These are phyloP conservation scores for Globisporangium parvum DNA, from an alignment of 352 stramenopile genomes.

Conservation along the genomic window DNA sequence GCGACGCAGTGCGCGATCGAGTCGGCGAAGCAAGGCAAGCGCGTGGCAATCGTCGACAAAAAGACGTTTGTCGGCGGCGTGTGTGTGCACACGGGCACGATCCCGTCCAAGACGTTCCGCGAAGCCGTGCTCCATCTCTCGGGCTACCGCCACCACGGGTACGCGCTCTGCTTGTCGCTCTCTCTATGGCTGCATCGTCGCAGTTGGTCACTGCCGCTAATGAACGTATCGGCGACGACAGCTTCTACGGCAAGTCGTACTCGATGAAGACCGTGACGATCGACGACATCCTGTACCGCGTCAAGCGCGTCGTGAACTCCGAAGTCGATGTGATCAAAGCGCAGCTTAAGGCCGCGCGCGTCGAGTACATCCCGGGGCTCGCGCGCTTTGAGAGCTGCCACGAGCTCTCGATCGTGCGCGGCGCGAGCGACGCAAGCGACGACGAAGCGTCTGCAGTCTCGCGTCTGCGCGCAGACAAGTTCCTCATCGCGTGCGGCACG, in stretches of 20 bases:
- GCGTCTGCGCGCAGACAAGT: constrained; percentile 63
- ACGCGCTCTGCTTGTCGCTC: background rate
- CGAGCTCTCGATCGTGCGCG: constrained; percentile 65
- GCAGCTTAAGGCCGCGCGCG: constrained; percentile 68
- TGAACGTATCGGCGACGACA: too few species aligned
- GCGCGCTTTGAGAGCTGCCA: constrained; percentile 70
- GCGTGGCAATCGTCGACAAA: constrained; percentile 78
- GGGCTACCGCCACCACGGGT: constrained; percentile 85
- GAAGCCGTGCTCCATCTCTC: constrained; percentile 88
- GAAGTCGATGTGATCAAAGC: constrained; percentile 80
- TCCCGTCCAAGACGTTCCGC: constrained; percentile 88
- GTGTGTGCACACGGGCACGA: constrained; percentile 82
- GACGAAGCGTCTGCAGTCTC: constrained; percentile 22
- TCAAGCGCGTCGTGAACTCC: constrained; percentile 70
- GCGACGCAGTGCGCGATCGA: constrained; percentile 86
- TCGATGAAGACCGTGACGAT: constrained; percentile 80
- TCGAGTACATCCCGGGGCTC: constrained; percentile 67
- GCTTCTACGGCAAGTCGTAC: constrained; percentile 84
- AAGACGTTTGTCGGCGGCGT: constrained; percentile 53
- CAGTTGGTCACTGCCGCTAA: background rate
- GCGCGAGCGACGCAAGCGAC: constrained; percentile 7
- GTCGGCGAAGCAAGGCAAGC: constrained; percentile 74
- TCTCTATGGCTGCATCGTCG: too few species aligned
- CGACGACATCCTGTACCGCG: constrained; percentile 76
- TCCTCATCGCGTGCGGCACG: constrained; percentile 83